These are phyloP conservation scores for Eremomyces bilateralis DNA, from an alignment of 495 filamentous ascomycete species.

Conservation along the genomic window DNA sequence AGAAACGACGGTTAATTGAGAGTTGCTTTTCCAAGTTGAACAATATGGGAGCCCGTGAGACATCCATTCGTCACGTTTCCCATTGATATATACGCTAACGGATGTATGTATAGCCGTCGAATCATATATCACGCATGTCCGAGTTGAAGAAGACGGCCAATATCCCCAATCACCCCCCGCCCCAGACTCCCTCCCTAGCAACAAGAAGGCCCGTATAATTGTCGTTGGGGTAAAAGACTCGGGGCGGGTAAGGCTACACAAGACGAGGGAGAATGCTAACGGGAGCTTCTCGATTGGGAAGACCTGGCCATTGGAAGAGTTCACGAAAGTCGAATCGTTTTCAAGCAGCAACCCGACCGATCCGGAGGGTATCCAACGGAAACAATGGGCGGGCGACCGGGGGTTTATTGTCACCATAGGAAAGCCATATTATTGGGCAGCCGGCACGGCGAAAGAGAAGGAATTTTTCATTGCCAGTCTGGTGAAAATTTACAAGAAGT, in stretches of 20 bases:
- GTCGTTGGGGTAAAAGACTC: constrained; percentile 83
- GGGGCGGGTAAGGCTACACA: constrained; percentile 84
- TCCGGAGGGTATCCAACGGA: constrained; percentile 39
- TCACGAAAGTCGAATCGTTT: constrained; percentile 60
- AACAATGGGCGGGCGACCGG: constrained; percentile 53
- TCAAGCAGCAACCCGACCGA: constrained; percentile 27
- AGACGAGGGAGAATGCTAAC: constrained; percentile 85
- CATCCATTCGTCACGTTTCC: constrained; percentile 7
- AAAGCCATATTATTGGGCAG: constrained; percentile 96
- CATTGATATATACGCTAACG: constrained; percentile 3
- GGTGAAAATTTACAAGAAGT: constrained; percentile 89
- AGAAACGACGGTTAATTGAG: constrained; percentile 77
- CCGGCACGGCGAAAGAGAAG: constrained; percentile 78
- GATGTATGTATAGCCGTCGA: constrained; percentile 40
- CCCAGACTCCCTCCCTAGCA: constrained; percentile 38
- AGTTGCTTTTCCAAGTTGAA: constrained; percentile 85
- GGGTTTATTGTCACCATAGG: constrained; percentile 79
- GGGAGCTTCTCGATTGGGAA: constrained; percentile 93
- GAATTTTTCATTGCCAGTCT: constrained; percentile 92
- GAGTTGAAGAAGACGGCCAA: constrained; percentile 61
- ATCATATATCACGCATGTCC: constrained; percentile 94
- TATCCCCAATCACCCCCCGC: constrained; percentile 77
- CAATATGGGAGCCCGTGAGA: constrained; percentile 13
- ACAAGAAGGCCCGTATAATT: constrained; percentile 77
- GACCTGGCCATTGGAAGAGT: constrained; percentile 86